Evolutionary conservation across 805 yeast genomes (phyloP).

Genomic region (Sugiyamaella boreocaroliniensis): DNA sequence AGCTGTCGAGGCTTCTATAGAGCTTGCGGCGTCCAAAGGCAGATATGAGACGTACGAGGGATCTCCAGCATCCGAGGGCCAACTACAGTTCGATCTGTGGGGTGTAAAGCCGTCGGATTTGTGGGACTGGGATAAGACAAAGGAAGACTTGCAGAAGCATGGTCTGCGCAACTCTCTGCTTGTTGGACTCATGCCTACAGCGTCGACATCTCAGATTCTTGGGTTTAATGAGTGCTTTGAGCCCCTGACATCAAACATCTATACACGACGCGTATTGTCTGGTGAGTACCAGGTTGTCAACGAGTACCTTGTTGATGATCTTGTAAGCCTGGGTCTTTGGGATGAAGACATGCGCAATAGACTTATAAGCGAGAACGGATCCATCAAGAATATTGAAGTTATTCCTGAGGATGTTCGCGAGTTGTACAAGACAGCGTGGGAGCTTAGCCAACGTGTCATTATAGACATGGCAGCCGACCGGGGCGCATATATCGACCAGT

Average conservation of each 20-base stretch:
- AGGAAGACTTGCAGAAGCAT: constrained; percentile 43
- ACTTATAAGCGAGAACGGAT: constrained; percentile 71
- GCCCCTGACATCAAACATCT: constrained; percentile 85
- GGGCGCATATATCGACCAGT: constrained; percentile 68
- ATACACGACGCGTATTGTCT: constrained; percentile 76
- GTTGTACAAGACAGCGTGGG: constrained; percentile 89
- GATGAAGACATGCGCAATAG: constrained; percentile 60
- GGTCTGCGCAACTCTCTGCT: constrained; percentile 81
- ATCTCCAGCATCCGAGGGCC: constrained; percentile 80
- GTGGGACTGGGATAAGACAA: constrained; percentile 77
- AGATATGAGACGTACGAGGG: constrained; percentile 64
- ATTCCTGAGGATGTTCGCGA: constrained; percentile 66
- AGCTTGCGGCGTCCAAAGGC: constrained; percentile 65
- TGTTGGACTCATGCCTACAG: constrained; percentile 96
- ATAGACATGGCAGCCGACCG: constrained; percentile 79
- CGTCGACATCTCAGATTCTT: constrained; percentile 88
- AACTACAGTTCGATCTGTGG: constrained; percentile 85
- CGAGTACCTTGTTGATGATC: constrained; percentile 69
- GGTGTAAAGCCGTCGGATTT: constrained; percentile 55
- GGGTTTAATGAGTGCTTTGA: constrained; percentile 93
- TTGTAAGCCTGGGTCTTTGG: constrained; percentile 77
- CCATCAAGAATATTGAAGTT: constrained; percentile 63
- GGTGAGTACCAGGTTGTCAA: constrained; percentile 92
- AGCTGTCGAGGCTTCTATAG: constrained; percentile 75
- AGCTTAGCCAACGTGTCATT: constrained; percentile 69